Evolutionary conservation across 2,329 filamentous ascomycete genomes (phyloP).

Genomic region (Aspergillus novoparasiticus): DNA sequence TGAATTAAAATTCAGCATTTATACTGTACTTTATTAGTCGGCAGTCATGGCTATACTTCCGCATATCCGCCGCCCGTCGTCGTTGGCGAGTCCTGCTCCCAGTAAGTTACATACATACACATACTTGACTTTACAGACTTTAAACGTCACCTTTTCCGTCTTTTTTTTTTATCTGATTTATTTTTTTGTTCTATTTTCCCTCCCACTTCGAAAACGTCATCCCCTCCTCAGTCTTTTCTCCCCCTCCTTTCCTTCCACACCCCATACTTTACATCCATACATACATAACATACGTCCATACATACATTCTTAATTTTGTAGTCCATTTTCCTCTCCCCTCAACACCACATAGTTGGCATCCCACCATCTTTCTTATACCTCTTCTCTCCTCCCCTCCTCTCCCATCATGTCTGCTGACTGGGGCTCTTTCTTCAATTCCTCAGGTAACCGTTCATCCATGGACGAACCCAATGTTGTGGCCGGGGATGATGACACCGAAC

Average conservation of each 20-base stretch:
- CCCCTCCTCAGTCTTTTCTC: neutral
- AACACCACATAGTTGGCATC: neutral
- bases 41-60: constrained; percentile 36
- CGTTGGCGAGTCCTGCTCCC: constrained; percentile 25
- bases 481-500: constrained; percentile 77
- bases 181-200: neutral
- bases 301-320: neutral
- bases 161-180: constrained; percentile 1
- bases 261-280: neutral
- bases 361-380: neutral
- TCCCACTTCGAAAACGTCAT: neutral
- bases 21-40: neutral
- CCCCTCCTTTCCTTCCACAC: neutral
- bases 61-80: constrained; percentile 42
- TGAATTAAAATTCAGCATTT: neutral
- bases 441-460: constrained; percentile 56
- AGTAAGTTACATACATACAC: constrained; percentile 32
- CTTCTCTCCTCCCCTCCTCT: neutral
- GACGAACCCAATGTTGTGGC: constrained; percentile 53
- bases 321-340: constrained; percentile 2
- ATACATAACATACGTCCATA: neutral
- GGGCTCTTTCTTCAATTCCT: constrained; percentile 24
- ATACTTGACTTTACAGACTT: neutral
- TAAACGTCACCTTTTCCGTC: neutral
- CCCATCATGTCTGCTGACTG: constrained; percentile 31